Conservation (phyloP, 768 basidiomycete genomes). For the Mycena haematopus region DNA sequence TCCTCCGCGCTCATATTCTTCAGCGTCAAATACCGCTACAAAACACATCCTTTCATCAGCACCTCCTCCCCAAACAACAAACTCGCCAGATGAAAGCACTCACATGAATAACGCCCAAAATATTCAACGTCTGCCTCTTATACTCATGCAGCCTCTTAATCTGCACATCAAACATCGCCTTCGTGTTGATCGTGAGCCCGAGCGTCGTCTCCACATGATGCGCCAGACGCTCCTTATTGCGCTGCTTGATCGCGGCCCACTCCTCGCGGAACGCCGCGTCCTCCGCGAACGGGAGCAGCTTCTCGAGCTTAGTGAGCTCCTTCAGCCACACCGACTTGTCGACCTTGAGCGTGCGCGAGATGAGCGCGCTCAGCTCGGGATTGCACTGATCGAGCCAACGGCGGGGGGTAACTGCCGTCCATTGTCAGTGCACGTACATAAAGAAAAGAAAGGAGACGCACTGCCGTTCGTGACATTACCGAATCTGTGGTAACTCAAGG, state of each 20-base stretch:
- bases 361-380: slow-evolving; percentile 83
- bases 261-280: slow-evolving; percentile 76
- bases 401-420: slow-evolving; percentile 77
- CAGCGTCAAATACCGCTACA: slow-evolving; percentile 77
- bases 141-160: slow-evolving; percentile 95
- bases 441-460: slow-evolving; percentile 44
- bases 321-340: slow-evolving; percentile 85
- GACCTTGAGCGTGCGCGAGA: slow-evolving; percentile 79
- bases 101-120: slow-evolving; percentile 88
- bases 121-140: slow-evolving; percentile 95
- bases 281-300: slow-evolving; percentile 74
- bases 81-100: slow-evolving; percentile 31
- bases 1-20: slow-evolving; percentile 82
- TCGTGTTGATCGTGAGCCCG: slow-evolving; percentile 73
- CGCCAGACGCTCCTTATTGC: slow-evolving; percentile 90
- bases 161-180: slow-evolving; percentile 91
- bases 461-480: slow-evolving; percentile 94
- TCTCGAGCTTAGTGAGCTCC: slow-evolving; percentile 78
- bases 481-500: slow-evolving; percentile 50
- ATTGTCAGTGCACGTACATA: background rate
- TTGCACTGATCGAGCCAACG: slow-evolving; percentile 97
- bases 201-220: slow-evolving; percentile 74
- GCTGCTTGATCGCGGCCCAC: slow-evolving; percentile 87
- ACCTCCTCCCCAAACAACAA: background rate
- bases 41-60: background rate